phyloP scores from a whole-genome alignment of 2,329 filamentous ascomycete species.

The Helotiales sp. region DNA sequence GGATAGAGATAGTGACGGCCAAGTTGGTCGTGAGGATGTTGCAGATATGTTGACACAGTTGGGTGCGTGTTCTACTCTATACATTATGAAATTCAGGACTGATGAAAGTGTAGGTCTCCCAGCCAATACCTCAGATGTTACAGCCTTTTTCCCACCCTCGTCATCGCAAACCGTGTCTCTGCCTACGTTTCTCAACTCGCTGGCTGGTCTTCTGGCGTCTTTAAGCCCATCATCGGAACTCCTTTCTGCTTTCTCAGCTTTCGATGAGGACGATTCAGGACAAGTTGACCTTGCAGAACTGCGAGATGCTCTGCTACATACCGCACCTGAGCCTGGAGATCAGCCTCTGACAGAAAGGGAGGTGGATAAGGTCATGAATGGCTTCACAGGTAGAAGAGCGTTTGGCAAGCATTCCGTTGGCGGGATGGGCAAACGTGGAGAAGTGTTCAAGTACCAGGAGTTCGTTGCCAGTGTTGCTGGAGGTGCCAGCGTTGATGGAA shows the following conservation, averaged over 20 bases:
- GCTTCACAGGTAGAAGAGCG: slow-evolving; percentile 80
- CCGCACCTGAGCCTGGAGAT: slow-evolving; percentile 72
- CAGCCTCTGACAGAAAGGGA: slow-evolving; percentile 66
- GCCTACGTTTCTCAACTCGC: slow-evolving; percentile 79
- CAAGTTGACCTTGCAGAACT: slow-evolving; percentile 85
- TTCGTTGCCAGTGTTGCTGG: slow-evolving; percentile 60
- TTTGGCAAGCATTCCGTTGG: slow-evolving; percentile 63
- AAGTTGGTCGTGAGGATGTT: slow-evolving; percentile 79
- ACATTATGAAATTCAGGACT: neutral
- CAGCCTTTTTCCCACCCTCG: slow-evolving; percentile 78
- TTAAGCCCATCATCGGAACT: slow-evolving; percentile 80
- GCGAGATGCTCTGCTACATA: slow-evolving; percentile 79
- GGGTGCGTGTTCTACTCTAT: slow-evolving; percentile 48
- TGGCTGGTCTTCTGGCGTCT: slow-evolving; percentile 72
- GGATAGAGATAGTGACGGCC: slow-evolving; percentile 83
- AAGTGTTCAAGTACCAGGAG: slow-evolving; percentile 92
- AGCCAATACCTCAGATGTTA: slow-evolving; percentile 67
- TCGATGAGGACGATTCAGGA: slow-evolving; percentile 93
- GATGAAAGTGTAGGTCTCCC: slow-evolving; percentile 61
- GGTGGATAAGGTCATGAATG: slow-evolving; percentile 82
- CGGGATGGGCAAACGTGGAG: slow-evolving; percentile 64
- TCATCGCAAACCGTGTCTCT: slow-evolving; percentile 74
- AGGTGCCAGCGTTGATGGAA: slow-evolving; percentile 28
- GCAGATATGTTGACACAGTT: slow-evolving; percentile 85
- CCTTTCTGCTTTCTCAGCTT: slow-evolving; percentile 86